Conservation (phyloP, 306 rosid species). For the Gillenia trifoliata region DNA sequence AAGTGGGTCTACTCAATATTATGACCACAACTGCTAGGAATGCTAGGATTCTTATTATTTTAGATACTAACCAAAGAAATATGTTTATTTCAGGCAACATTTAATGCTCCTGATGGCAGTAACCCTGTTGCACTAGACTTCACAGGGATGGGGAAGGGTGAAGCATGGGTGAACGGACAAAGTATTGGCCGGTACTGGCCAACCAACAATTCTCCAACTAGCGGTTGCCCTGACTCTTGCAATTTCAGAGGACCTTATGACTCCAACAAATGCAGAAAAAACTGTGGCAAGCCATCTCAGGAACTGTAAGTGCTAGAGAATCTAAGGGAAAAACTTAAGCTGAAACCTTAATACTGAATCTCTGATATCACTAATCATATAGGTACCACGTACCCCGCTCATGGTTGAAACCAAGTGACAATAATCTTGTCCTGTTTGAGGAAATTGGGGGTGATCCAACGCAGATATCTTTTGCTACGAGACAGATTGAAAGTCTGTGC, state of each 20-base stretch:
- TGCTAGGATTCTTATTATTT: neutral
- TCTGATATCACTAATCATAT: constrained; percentile 15
- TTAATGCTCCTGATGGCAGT: constrained; percentile 59
- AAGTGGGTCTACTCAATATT: neutral
- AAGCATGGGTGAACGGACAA: constrained; percentile 96
- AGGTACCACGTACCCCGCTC: constrained; percentile 85
- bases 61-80: constrained; percentile 23
- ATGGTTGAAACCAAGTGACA: constrained; percentile 59
- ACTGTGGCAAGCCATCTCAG: constrained; percentile 89
- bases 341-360: constrained; percentile 15
- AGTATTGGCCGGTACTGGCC: constrained; percentile 99
- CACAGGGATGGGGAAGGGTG: constrained; percentile 90
- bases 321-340: constrained; percentile 7
- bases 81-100: constrained; percentile 52
- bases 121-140: constrained; percentile 86
- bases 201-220: constrained; percentile 35
- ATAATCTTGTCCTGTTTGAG: constrained; percentile 75
- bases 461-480: constrained; percentile 50
- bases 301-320: constrained; percentile 47
- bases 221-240: constrained; percentile 54
- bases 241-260: constrained; percentile 54
- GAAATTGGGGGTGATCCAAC: constrained; percentile 86
- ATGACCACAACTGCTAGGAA: neutral
- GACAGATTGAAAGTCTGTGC: constrained; percentile 61
- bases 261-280: constrained; percentile 60